Evolutionary conservation across 2,329 filamentous ascomycete species (phyloP).

Genomic region (Fusarium sp.): DNA sequence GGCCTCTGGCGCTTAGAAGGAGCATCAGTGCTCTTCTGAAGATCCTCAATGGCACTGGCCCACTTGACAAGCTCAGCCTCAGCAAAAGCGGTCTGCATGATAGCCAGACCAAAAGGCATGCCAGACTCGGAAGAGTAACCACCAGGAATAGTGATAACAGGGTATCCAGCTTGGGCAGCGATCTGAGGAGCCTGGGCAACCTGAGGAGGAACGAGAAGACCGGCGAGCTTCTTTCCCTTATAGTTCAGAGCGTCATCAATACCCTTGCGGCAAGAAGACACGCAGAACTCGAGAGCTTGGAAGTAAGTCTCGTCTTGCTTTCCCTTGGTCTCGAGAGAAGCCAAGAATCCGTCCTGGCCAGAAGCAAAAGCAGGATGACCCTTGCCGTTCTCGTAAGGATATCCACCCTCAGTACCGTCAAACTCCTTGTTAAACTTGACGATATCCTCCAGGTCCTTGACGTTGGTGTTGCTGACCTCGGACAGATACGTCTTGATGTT

Average conservation of each 20-base stretch:
- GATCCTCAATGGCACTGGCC: slow-evolving; percentile 72
- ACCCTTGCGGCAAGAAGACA: slow-evolving; percentile 70
- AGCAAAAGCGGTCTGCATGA: slow-evolving; percentile 71
- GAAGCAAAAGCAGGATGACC: slow-evolving; percentile 71
- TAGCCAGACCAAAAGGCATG: slow-evolving; percentile 71
- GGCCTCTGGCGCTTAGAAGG: slow-evolving; percentile 62
- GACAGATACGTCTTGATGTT: slow-evolving; percentile 72
- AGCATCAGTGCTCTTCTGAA: slow-evolving; percentile 58
- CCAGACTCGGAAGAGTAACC: slow-evolving; percentile 65
- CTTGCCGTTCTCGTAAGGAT: slow-evolving; percentile 62
- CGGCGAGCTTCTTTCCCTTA: slow-evolving; percentile 63
- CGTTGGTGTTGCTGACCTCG: slow-evolving; percentile 70
- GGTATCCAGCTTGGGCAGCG: slow-evolving; percentile 81
- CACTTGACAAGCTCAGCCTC: slow-evolving; percentile 70
- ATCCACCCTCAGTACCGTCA: slow-evolving; percentile 74
- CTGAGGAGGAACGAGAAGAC: slow-evolving; percentile 75
- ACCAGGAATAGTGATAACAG: slow-evolving; percentile 76
- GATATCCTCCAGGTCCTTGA: slow-evolving; percentile 73
- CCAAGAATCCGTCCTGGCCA: slow-evolving; percentile 78
- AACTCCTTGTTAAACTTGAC: slow-evolving; percentile 74
- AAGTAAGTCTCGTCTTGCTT: slow-evolving; percentile 73
- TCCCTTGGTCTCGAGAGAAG: slow-evolving; percentile 71
- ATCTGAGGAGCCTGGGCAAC: slow-evolving; percentile 77
- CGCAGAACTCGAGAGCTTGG: slow-evolving; percentile 73
- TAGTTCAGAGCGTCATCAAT: slow-evolving; percentile 75